phyloP scores from a whole-genome alignment of 768 basidiomycete genomes.

The Xerocomus brunneocitrinus region DNA sequence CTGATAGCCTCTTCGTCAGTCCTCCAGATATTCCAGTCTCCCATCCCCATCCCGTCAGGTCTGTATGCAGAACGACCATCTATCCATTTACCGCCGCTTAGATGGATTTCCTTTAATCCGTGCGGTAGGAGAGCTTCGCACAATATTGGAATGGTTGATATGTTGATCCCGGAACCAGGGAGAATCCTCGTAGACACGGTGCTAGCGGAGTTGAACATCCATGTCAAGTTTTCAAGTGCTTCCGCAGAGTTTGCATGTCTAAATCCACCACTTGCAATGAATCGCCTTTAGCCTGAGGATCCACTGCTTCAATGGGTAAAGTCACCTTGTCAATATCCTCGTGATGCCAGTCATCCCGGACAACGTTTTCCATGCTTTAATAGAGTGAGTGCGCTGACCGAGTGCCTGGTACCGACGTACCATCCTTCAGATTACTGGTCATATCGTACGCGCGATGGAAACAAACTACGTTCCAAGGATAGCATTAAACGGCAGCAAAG shows the following conservation, averaged over 20 bases:
- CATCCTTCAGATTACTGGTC: conserved; percentile 50
- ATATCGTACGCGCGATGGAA: conserved; percentile 82
- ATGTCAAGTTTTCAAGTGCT: conserved; percentile 39
- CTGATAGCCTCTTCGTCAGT: conserved; percentile 51
- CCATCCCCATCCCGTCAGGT: conserved; percentile 66
- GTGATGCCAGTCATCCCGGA: conserved; percentile 58
- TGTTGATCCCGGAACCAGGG: conserved; percentile 74
- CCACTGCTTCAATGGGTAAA: not conserved
- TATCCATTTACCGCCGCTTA: conserved; percentile 68
- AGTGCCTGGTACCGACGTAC: conserved; percentile 29
- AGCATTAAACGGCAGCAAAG: not conserved
- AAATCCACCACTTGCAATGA: conserved; percentile 47
- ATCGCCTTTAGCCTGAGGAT: not conserved
- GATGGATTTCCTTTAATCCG: conserved; percentile 65
- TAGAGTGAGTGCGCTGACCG: not conserved
- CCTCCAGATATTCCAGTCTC: conserved; percentile 68
- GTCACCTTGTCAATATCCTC: conserved; percentile 75
- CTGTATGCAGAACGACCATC: conserved; percentile 49
- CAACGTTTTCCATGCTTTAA: conserved; percentile 38
- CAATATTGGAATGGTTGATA: conserved; percentile 45
- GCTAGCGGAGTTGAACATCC: conserved; percentile 33
- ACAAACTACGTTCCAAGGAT: conserved; percentile 46
- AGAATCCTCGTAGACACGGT: conserved; percentile 39
- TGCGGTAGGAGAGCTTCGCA: conserved; percentile 48
- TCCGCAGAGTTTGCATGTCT: conserved; percentile 34